These are phyloP conservation scores for Chiua virens DNA, from an alignment of 768 basidiomycete species.

Conservation along the genomic window DNA sequence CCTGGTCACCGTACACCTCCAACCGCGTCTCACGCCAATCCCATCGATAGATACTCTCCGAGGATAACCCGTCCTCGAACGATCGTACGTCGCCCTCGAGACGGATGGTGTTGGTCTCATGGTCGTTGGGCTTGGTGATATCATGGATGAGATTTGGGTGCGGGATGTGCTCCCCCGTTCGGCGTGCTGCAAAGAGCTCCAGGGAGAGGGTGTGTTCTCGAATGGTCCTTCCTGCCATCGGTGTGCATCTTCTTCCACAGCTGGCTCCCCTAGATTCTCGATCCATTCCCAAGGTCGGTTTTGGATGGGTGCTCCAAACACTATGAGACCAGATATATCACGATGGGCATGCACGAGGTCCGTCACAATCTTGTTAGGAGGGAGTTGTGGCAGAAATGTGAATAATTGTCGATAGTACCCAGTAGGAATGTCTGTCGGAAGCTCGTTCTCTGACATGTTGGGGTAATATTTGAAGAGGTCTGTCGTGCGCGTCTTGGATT, in stretches of 20 bases:
- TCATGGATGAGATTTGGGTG: neutral
- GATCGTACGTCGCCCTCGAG: constrained; percentile 49
- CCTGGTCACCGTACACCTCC: constrained; percentile 14
- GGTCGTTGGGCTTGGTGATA: constrained; percentile 17
- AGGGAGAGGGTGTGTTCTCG: constrained; percentile 70
- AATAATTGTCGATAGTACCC: constrained; percentile 59
- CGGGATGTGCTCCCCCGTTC: constrained; percentile 59
- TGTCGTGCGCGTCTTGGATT: constrained; percentile 46
- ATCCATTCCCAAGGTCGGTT: constrained; percentile 89
- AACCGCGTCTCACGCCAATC: constrained; percentile 78
- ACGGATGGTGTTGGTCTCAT: constrained; percentile 11
- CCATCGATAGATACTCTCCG: constrained; percentile 65
- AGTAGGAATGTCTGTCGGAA: constrained; percentile 55
- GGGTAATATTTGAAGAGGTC: constrained; percentile 73
- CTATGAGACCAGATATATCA: constrained; percentile 51
- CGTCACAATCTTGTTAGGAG: constrained; percentile 49
- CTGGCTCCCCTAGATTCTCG: constrained; percentile 62
- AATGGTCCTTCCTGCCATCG: constrained; percentile 45
- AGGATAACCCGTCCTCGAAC: constrained; percentile 64
- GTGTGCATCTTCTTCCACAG: constrained; percentile 42
- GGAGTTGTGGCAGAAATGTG: constrained; percentile 55
- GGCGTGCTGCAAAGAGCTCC: constrained; percentile 64
- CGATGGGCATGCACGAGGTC: constrained; percentile 60
- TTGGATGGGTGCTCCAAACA: constrained; percentile 53
- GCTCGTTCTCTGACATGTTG: constrained; percentile 43